Base-by-base conservation (phyloP, 352 stramenopile species). In the Thraustochytrium sp. region DNA sequence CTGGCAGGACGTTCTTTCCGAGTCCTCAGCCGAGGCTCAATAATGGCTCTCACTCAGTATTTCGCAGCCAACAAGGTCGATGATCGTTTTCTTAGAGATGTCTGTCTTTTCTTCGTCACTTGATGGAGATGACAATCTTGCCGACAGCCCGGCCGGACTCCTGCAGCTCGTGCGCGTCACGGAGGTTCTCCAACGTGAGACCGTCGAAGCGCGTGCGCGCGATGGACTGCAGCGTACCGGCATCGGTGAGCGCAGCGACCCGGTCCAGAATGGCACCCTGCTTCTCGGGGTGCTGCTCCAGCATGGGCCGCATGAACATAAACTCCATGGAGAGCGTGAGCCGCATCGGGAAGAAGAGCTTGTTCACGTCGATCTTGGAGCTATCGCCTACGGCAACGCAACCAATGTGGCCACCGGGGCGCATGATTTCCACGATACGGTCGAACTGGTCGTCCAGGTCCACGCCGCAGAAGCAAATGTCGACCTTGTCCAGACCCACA, bases 281-380 rank as follows among this genome's bases (percentile, higher is more conserved):
- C 59, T 26, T 72, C 36, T 72, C 59, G 40, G 21, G 21, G 0
- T 72, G 26, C 13, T 34, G 59, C 8, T 26, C 36, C 9, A 72
- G 9, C 59, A 72, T 72, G 34, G 59, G 59, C 0, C 59, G 59
- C 59, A 26, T 72, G 40, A 72, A 72, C 59, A 72, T 72, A 2
- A 72, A 21, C 59, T 72, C 59, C 23, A 72, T 8, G 40, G 26
- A 44, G 0, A 72, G 21, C 13, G 59, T 72, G 59, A 72, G 59
- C 8, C 59, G 59, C 59, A 72, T 72, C 16, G 59, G 59, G 59
- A 72, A 72, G 36, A 72, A 72, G 59, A 26, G 13, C 59, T 72
- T 72, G 3, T 72, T 72, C 11, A 72, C 59, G 40, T 72, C 59
- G 40, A 72, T 72, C 59, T 72, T 72, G 59, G 59, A 72, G 59